phyloP scores from a whole-genome alignment of 1,139 yeast species.

The Yamadazyma spencermartinsiae region DNA sequence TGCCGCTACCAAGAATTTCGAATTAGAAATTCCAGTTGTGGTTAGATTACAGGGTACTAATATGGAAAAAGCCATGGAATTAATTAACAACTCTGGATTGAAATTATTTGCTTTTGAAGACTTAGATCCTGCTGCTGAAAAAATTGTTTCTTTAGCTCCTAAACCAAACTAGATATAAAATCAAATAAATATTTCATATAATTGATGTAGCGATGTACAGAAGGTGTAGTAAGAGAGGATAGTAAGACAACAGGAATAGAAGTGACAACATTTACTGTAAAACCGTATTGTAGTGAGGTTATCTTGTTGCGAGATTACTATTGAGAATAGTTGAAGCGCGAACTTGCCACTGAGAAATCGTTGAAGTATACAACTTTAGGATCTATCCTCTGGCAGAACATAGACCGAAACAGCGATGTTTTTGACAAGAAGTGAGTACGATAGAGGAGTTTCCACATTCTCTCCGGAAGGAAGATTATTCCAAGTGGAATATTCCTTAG shows the following conservation, averaged over 20 bases:
- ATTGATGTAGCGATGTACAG: not conserved
- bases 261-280: too few species aligned
- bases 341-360: not conserved
- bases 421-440: slow-evolving; percentile 97
- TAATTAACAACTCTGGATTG: slow-evolving; percentile 86
- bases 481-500: slow-evolving; percentile 97
- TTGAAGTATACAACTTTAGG: too few species aligned
- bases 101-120: slow-evolving; percentile 91
- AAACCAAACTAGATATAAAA: slow-evolving; percentile 10
- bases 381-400: too few species aligned
- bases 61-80: slow-evolving; percentile 82
- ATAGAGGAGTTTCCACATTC: slow-evolving; percentile 97
- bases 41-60: slow-evolving; percentile 99
- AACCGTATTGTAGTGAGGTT: not conserved
- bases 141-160: slow-evolving; percentile 75
- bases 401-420: too few species aligned
- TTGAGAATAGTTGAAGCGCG: not conserved
- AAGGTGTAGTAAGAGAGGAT: too few species aligned
- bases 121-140: slow-evolving; percentile 96
- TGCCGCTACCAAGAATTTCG: slow-evolving; percentile 94
- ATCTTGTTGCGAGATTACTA: too few species aligned
- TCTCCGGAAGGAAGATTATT: slow-evolving; percentile 98
- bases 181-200: not conserved
- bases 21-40: slow-evolving; percentile 90
- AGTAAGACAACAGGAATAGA: too few species aligned